Percentiles rank a stretch among this genome's conserved stretches.
phyloP scores from a whole-genome alignment of 176 grass and related monocot genomes.

The Typha latifolia region DNA sequence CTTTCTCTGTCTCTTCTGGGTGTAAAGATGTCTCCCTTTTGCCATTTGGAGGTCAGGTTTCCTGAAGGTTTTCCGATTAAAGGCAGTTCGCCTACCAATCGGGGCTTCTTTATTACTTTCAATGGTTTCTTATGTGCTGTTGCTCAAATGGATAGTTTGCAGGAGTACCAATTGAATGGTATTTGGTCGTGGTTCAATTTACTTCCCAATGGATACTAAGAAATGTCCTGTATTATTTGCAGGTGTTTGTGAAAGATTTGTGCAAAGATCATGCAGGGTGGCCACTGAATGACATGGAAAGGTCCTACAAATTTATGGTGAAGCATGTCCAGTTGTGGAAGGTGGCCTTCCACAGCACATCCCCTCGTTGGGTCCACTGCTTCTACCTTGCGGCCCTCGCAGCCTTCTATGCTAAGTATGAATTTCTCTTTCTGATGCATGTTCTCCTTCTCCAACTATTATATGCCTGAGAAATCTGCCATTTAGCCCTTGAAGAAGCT shows the following conservation, averaged over 20 bases:
- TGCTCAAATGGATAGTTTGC: too few relatives aligned
- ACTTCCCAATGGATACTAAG: neutral
- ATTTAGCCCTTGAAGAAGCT: too few relatives aligned
- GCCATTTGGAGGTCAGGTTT: too few relatives aligned
- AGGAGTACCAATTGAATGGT: neutral
- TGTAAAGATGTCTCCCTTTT: too few relatives aligned
- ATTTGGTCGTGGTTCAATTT: neutral
- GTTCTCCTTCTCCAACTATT: neutral
- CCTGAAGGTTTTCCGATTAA: too few relatives aligned
- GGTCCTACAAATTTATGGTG: slow-evolving; percentile 99
- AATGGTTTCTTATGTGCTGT: too few relatives aligned
- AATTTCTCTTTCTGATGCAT: neutral
- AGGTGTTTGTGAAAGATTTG: slow-evolving; percentile 96
- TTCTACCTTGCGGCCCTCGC: slow-evolving; percentile 81
- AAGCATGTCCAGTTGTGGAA: slow-evolving; percentile 99
- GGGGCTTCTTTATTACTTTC: too few relatives aligned
- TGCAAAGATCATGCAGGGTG: slow-evolving; percentile 96
- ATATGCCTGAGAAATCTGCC: neutral
- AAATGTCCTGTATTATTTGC: neutral
- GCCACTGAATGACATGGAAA: slow-evolving; percentile 97
- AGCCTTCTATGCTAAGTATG: slow-evolving; percentile 94
- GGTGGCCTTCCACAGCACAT: slow-evolving; percentile 89
- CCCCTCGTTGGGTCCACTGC: slow-evolving; percentile 84
- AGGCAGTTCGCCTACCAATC: too few relatives aligned
- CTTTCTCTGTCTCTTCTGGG: too few relatives aligned